A percentile compares a stretch with the other conserved stretches of the same genome.
These are phyloP conservation scores for Tetrapyrgos nigripes DNA, from an alignment of 1,284 basidiomycete genomes.

Conservation along the genomic window DNA sequence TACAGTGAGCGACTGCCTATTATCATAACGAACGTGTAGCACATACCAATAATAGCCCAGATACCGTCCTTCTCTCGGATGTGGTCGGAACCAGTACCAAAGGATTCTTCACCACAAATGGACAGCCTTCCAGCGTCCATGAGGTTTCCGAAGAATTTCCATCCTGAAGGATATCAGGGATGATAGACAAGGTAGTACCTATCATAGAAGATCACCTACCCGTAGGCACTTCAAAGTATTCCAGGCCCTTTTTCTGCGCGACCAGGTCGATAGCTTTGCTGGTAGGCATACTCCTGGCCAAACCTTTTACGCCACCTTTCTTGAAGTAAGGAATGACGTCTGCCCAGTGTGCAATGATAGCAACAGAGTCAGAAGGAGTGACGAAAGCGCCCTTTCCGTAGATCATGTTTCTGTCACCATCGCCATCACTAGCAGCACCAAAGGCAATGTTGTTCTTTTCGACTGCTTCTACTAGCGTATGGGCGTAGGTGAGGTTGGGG, in stretches of 20 bases:
- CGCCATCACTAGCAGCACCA: slow-evolving; percentile 96
- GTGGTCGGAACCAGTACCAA: slow-evolving; percentile 99
- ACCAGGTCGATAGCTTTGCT: slow-evolving; percentile 97
- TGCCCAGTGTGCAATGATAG: slow-evolving; percentile 98
- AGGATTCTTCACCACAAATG: slow-evolving; percentile 98
- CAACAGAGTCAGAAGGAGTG: slow-evolving; percentile 96
- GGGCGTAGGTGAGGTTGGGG: slow-evolving; percentile 98
- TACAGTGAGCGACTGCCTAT: not conserved
- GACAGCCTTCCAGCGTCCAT: slow-evolving; percentile 98
- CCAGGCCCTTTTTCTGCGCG: slow-evolving; percentile 92
- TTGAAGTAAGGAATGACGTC: slow-evolving; percentile 97
- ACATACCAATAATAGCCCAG: slow-evolving; percentile 92
- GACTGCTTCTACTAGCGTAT: slow-evolving; percentile 92
- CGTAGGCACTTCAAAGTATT: slow-evolving; percentile 96
- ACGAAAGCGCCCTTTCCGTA: slow-evolving; percentile 98
- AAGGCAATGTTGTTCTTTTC: slow-evolving; percentile 90
- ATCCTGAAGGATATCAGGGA: slow-evolving; percentile 59
- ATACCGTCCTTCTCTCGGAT: slow-evolving; percentile 99
- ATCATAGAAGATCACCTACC: slow-evolving; percentile 50
- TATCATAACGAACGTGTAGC: slow-evolving; percentile 7
- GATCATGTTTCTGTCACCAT: slow-evolving; percentile 99
- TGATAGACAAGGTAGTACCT: not conserved
- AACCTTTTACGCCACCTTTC: slow-evolving; percentile 88
- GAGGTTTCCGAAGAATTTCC: slow-evolving; percentile 99
- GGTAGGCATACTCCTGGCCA: slow-evolving; percentile 97